Base-by-base conservation (phyloP, 768 basidiomycete genomes). In the Termitomyces sp. region DNA sequence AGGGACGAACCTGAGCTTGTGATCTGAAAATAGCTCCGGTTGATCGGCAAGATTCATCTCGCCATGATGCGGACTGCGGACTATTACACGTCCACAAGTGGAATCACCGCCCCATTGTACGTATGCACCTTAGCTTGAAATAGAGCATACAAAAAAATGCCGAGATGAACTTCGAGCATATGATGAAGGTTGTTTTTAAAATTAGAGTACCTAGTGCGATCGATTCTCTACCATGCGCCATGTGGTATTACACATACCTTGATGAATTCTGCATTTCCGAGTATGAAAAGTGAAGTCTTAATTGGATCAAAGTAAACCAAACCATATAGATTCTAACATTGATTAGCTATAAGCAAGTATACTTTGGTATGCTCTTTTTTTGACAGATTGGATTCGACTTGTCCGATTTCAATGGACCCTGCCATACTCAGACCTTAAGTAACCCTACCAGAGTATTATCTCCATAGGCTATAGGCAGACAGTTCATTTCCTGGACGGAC, bases 161-260 rank as follows among this genome's bases (percentile, higher is more conserved):
- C 55, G 62, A 40, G 39, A 53, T 59, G 54, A 59, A 55, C 45
- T 32, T 49, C 9, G 18, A 28, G 42, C 55, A 57, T 50, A 57
- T 60, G 38, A 59, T 57, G 22, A 50, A 46, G 44, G 7, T 32
- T 36, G 15, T 33, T 24, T 28, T 55, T 48, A 48, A n/a, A 28
- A 54, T 20, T 45, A 13, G 55, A 16, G 13, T 22, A 46, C 45
- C 9, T 22, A 45, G 22, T 38, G 15, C n/a, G 20, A 45, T 44
- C 15, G 52, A 33, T 46, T 1, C 13, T 7, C 33, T 42, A n/a
- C 18, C 16, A 53, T 54, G 16, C 5, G 12, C 38, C 38, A 36
- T 51, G 32, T n/a, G 18, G 9, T 32, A 18, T 35, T 13, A 20
- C n/a, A n/a, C n/a, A n/a, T n/a, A n/a, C 32, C 32, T 15, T 24